Percentiles rank a stretch among this genome's conserved stretches.
phyloP scores from a whole-genome alignment of 1,284 basidiomycete genomes.

The Ceratobasidium sp. region DNA sequence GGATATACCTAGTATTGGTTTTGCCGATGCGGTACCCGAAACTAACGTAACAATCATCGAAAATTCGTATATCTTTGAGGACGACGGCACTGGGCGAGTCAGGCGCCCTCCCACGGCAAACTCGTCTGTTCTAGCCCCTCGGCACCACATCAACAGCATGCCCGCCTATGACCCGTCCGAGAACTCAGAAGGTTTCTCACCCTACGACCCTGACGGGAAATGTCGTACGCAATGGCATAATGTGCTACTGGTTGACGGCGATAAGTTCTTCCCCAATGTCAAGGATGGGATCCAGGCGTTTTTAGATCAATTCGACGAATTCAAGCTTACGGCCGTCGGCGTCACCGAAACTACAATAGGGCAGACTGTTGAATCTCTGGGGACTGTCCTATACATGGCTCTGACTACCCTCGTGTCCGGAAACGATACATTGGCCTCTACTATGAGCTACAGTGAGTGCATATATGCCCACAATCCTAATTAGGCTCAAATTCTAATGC shows the following conservation, averaged over 20 bases:
- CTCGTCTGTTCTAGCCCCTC: slow-evolving; percentile 4
- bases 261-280: slow-evolving; percentile 42
- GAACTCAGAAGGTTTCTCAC: slow-evolving; percentile 33
- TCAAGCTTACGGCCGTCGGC: slow-evolving; percentile 22
- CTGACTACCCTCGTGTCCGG: slow-evolving; percentile 33
- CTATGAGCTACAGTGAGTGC: slow-evolving; percentile 34
- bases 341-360: slow-evolving; percentile 7
- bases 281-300: slow-evolving; percentile 41
- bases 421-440: slow-evolving; percentile 34
- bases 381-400: background rate
- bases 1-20: background rate
- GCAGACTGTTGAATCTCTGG: slow-evolving; percentile 28
- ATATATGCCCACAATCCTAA: background rate
- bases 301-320: slow-evolving; percentile 36
- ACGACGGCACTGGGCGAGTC: slow-evolving; percentile 37
- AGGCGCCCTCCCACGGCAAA: slow-evolving; percentile 10
- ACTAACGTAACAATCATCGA: slow-evolving; percentile 29
- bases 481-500: background rate
- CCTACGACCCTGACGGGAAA: slow-evolving; percentile 28
- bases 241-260: slow-evolving; percentile 23
- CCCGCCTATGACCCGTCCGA: slow-evolving; percentile 18
- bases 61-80: slow-evolving; percentile 34
- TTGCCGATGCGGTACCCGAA: slow-evolving; percentile 33
- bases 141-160: slow-evolving; percentile 31
- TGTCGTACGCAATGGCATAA: slow-evolving; percentile 40